Percentiles rank a stretch among this genome's conserved stretches.
These are phyloP conservation scores for Chrysochromulina parva DNA, from an alignment of 78 protist genomes.

Conservation along the genomic window DNA sequence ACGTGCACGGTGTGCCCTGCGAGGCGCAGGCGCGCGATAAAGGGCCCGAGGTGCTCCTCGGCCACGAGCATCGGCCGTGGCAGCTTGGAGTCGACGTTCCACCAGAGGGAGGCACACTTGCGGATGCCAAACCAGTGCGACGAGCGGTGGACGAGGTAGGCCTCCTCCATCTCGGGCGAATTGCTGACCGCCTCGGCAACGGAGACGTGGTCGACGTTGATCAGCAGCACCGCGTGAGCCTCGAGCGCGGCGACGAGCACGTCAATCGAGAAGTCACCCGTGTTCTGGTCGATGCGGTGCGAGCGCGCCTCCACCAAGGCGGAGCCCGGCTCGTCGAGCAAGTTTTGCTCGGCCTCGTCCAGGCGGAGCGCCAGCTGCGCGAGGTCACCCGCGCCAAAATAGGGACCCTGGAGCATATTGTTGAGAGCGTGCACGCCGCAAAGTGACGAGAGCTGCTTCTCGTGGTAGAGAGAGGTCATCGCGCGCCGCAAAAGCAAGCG, in stretches of 20 bases:
- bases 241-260: not conserved
- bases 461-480: too few species aligned
- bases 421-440: constrained; percentile 53
- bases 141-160: not conserved
- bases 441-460: constrained; percentile 6
- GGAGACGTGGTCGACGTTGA: not conserved
- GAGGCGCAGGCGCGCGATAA: too few species aligned
- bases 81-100: not conserved
- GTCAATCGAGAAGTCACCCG: constrained; percentile 3
- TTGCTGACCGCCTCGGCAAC: not conserved
- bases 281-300: not conserved
- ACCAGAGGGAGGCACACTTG: not conserved
- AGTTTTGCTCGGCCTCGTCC: not conserved
- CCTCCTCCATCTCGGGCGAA: not conserved
- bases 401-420: constrained; percentile 33
- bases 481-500: too few species aligned
- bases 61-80: not conserved
- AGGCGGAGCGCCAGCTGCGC: not conserved
- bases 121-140: not conserved
- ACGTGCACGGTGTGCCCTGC: too few species aligned
- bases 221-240: not conserved
- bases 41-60: too few species aligned
- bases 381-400: constrained; percentile 38
- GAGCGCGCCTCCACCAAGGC: not conserved
- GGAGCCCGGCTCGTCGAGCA: not conserved